Percentiles rank a stretch among this genome's conserved stretches.
These are phyloP conservation scores for Suillus subaureus DNA, from an alignment of 768 basidiomycete genomes.

Conservation along the genomic window DNA sequence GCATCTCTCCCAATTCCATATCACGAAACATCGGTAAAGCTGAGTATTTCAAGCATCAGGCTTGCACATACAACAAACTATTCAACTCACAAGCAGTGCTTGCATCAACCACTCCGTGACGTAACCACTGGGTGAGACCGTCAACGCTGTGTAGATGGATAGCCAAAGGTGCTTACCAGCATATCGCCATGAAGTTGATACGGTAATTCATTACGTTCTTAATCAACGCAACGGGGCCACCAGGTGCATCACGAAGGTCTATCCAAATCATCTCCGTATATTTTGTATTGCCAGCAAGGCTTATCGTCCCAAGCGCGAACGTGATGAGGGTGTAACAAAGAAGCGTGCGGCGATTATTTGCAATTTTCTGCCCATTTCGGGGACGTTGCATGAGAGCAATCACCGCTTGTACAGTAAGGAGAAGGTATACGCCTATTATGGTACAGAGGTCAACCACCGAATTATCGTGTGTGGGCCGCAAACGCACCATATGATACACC, in stretches of 20 bases:
- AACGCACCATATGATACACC: neutral
- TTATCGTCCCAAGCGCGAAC: neutral
- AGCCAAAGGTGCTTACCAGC: neutral
- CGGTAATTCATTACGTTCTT: neutral
- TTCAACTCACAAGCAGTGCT: neutral
- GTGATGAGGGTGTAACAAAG: neutral
- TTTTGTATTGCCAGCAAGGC: neutral
- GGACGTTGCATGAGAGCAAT: neutral
- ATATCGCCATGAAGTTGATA: neutral
- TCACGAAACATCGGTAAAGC: neutral
- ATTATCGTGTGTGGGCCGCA: neutral
- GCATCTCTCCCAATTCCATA: neutral
- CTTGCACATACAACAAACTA: neutral
- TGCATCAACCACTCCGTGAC: neutral
- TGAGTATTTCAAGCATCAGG: neutral
- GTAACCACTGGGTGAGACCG: neutral
- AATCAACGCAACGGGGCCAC: neutral
- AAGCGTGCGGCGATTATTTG: neutral
- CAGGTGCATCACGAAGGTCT: neutral
- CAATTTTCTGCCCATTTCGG: neutral
- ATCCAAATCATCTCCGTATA: neutral
- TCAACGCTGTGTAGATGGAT: neutral
- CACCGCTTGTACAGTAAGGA: neutral
- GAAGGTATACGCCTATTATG: neutral
- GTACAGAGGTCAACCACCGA: neutral